These are phyloP conservation scores for Penicillium sp. DNA, from an alignment of 2,329 filamentous ascomycete genomes.

Conservation along the genomic window DNA sequence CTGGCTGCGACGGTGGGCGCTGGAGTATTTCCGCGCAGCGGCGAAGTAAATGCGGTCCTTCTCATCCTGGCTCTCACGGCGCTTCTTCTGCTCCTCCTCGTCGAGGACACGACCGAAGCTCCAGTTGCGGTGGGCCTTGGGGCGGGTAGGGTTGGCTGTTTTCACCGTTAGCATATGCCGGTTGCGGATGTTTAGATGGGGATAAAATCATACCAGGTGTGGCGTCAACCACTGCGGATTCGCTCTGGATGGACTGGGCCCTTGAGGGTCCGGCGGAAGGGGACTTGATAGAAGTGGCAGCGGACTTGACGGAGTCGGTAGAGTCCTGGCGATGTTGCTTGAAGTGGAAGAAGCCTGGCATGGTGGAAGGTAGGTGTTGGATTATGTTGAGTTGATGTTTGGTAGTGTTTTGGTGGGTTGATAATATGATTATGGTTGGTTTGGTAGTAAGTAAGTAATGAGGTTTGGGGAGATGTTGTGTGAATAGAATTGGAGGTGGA, in stretches of 20 bases:
- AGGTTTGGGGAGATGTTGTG: neutral
- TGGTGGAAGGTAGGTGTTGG: neutral
- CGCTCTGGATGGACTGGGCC: neutral
- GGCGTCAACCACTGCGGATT: neutral
- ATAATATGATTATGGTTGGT: neutral
- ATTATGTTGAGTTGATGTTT: neutral
- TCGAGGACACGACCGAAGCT: constrained; percentile 2
- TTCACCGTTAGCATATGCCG: neutral
- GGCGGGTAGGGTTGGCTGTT: neutral
- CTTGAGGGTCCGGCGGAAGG: neutral
- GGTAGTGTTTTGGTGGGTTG: neutral
- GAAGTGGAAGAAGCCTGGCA: neutral
- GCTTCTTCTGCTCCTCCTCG: neutral
- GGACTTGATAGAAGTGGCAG: neutral
- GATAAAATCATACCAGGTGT: neutral
- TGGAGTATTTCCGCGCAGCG: constrained; percentile 3
- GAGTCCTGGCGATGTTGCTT: neutral
- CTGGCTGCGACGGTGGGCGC: neutral
- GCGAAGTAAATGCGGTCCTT: constrained; percentile 4
- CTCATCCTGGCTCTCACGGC: constrained; percentile 1
- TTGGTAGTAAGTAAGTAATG: neutral
- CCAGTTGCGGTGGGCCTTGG: constrained; percentile 1
- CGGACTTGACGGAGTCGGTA: neutral
- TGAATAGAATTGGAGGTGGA: neutral
- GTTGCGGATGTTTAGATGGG: neutral